Evolutionary conservation across 1,139 yeast species (phyloP).

Genomic region (Candida gigantensis): DNA sequence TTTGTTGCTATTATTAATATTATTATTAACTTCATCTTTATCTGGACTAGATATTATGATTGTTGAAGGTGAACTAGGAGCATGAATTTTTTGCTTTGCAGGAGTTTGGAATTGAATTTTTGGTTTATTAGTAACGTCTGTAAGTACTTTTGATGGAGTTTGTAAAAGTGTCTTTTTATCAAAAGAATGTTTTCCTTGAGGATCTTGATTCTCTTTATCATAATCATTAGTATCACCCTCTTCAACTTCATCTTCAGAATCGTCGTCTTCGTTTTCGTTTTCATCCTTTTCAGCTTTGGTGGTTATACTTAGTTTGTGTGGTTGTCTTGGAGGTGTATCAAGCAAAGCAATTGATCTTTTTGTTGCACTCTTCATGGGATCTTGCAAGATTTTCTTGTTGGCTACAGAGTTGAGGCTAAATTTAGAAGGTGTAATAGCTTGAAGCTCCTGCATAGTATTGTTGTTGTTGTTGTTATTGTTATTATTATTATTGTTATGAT

Average conservation of each 20-base stretch:
- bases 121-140: conserved; percentile 26
- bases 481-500: background rate
- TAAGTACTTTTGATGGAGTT: conserved; percentile 36
- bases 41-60: conserved; percentile 28
- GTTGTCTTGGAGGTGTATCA: conserved; percentile 46
- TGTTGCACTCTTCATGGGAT: conserved; percentile 24
- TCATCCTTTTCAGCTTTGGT: conserved; percentile 20
- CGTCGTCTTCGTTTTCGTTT: conserved; percentile 11
- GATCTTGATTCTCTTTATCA: conserved; percentile 5
- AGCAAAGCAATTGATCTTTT: conserved; percentile 40
- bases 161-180: conserved; percentile 18
- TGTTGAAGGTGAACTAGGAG: conserved; percentile 35
- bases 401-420: conserved; percentile 27
- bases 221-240: conserved; percentile 4
- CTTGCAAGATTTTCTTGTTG: conserved; percentile 13
- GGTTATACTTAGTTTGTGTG: conserved; percentile 34
- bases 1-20: background rate
- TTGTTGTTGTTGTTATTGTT: background rate
- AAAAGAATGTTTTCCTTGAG: background rate
- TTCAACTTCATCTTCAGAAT: conserved; percentile 5
- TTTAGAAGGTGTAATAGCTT: conserved; percentile 47
- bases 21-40: conserved; percentile 6
- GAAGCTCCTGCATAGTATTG: conserved; percentile 23
- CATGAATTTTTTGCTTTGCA: conserved; percentile 21
- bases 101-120: conserved; percentile 27